Base-by-base conservation (phyloP, 371 early-diverging fungal species). In the Rhizopus arrhizus region DNA sequence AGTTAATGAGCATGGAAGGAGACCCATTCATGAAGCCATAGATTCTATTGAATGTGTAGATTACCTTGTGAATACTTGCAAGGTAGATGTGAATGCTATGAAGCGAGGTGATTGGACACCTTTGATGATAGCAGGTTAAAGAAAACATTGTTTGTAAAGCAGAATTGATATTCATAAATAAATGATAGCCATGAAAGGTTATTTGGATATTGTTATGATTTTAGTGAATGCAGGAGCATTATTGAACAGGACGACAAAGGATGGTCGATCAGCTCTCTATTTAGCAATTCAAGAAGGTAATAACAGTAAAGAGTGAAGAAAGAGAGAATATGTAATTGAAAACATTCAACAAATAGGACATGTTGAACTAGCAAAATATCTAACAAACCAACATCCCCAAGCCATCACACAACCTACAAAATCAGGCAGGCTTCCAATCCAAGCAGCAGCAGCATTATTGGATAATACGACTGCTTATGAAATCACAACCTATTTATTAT, bases 81-180 rank as follows among this genome's bases (percentile, higher is more conserved):
- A 72, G 16, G 74, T 78, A 2, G 76, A 83, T 54, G 65, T 78
- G 4, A 69, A 83, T 63, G 80, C 81, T 10, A 68, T 81, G 62
- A 83, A 83, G 61, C 62, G 80, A 49, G 83, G 81, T 6, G 81
- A 77, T 29, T 83, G 83, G 83, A 81, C 83, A n/a, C 75, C 81
- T 3, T 13, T 74, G 12, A 83, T 83, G 81, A 78, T 74, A 46
- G 73, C 81, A 48, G 70, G 82, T 76, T 22, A 22, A 22, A 22
- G 22, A 67, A 56, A 13, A 9, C 11, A 36, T 36, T 36, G 9
- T 9, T 36, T 36, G 8, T 5, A 15, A 43, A 1, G 5, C 1
- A 15, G 5, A 13, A 13, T 13, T 43, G 5, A 48, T 29, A 28
- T 8, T 29, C 29, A n/a, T 38, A 36, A 32, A 51, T 49, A 22